Evolutionary conservation across 306 rosid species (phyloP), one percentile per base, ranked within the genome.

Genomic region (Canavalia ensiformis): DNA sequence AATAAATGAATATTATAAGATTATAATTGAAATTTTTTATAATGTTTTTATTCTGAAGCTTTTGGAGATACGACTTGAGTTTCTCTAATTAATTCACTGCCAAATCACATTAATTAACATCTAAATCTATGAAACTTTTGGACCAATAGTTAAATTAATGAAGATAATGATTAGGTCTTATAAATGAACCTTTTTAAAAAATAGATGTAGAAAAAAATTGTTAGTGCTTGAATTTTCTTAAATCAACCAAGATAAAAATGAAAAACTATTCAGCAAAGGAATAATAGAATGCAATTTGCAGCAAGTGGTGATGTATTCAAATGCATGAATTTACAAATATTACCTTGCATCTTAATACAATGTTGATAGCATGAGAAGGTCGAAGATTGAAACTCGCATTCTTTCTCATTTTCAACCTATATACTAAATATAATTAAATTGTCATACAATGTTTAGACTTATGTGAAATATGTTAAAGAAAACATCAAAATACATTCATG

Each of bases 341-440:
- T 86, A 95, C 99, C 98, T 95, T 91, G 98, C 99, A 95, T 83
- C 94, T 84, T 54, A 95, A 91, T 42, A 98, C 99, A 85, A 95
- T 91, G 86, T 95, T 95, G 88, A 95, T 95, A 41, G 99, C 99
- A 74, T 95, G 98, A 45, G 99, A 95, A 75, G 99, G 99, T 45
- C 99, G 93, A 52, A 95, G 99, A 84, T 95, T 97, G 42, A 95
- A 93, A 82, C 98, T 91, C 83, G 87, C 80, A 87, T 57, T 93
- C 96, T 7, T 89, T 84, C 46, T 90, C 97, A 75, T 85, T 86
- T 45, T 94, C 99, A 5, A 79, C 91, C 99, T 95, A 90, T 18
- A 18, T 64, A 64, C 68, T 10, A 58, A 30, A 74, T 49, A 42
- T 10, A 65, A 65, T 39, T n/a, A 13, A 66, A 68, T 70, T 3